Base-by-base conservation (phyloP, 305 asterid species). In the Fraxinus greggii region DNA sequence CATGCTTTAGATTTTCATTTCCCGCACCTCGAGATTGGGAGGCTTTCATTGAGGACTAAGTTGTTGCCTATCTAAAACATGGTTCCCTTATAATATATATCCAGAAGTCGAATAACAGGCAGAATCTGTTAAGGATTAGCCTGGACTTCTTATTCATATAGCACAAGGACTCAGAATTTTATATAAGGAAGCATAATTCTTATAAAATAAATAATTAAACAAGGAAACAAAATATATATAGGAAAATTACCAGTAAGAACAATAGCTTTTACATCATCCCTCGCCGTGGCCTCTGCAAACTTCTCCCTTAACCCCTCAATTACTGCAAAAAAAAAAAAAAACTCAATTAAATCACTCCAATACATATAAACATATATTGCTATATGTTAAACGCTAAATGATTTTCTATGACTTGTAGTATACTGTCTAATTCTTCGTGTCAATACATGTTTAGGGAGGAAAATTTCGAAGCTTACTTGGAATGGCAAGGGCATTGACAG, bases 401-500 rank as follows among this genome's bases (percentile, higher is more conserved):
- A 48, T 15, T 48, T 48, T 48, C 15, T 45, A 45, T 45, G 63
- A n/a, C 21, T 54, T 10, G 7, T 24, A 3, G 9, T 24, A 3
- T 10, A 26, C n/a, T 9, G 33, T 67, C 74, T 67, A 28, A 28
- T 67, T 67, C 36, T 67, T 67, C 36, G 74, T 67, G 5, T 12
- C 36, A 29, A 67, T 5, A 67, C 36, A 28, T 5, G 74, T 10
- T 67, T 67, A 12, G 74, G 74, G 35, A 67, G 35, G 15, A 67
- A 67, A 10, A 4, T 28, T 29, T 70, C 6, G 40, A 4, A 15
- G 75, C 67, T 31, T 82, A 83, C 85, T 79, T 48, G 85, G 42
- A 26, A 56, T 7, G 19, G 85, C 80, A 5, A 83, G 5, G n/a
- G 85, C 81, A 65, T 83, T 83, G 38, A 83, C 82, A 1, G 85